These are phyloP conservation scores for Colletotrichum caudatum DNA, from an alignment of 2,329 filamentous ascomycete species.

Conservation along the genomic window DNA sequence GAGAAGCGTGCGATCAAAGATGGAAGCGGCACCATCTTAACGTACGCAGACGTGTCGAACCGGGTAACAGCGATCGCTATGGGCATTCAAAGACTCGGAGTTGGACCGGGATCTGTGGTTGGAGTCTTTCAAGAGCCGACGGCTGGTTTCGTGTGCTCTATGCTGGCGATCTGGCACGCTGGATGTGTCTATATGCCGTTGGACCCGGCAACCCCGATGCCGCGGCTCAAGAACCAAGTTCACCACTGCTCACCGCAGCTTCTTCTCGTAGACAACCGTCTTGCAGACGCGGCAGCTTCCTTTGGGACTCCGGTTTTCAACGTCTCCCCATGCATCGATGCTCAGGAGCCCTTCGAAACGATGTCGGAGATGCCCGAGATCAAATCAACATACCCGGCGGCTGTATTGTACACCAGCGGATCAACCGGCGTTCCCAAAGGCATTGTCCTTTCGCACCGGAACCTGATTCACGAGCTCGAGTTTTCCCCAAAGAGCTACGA, in stretches of 20 bases:
- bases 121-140: constrained; percentile 55
- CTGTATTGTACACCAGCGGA: constrained; percentile 51
- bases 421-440: constrained; percentile 56
- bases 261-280: neutral
- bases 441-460: constrained; percentile 50
- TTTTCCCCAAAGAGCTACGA: constrained; percentile 29
- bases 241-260: neutral
- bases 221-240: neutral
- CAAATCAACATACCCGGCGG: constrained; percentile 37
- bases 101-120: constrained; percentile 48
- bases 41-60: neutral
- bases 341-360: neutral
- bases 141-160: constrained; percentile 50
- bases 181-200: constrained; percentile 57
- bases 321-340: neutral
- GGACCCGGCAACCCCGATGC: constrained; percentile 45
- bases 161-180: constrained; percentile 56
- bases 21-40: neutral
- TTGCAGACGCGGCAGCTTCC: neutral
- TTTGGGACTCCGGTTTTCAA: neutral
- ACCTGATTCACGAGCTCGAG: constrained; percentile 47
- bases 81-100: neutral
- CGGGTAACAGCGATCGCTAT: neutral
- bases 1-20: neutral
- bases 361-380: neutral